A percentile compares a stretch with the other conserved stretches of the same genome.
Conservation (phyloP, 1,139 yeast genomes). For the Geotrichum fermentans region DNA sequence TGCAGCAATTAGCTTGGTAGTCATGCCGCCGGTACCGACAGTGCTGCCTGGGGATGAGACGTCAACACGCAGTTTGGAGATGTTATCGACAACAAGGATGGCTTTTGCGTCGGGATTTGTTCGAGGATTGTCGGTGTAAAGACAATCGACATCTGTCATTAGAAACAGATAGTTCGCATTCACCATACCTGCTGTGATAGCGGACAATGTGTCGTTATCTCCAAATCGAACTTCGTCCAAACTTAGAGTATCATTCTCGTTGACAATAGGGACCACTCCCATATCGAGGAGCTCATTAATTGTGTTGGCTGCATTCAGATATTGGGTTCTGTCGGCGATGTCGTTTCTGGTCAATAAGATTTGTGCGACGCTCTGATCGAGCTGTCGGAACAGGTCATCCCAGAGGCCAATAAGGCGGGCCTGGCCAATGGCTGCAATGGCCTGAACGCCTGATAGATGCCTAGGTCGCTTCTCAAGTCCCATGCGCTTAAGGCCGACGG, state of each 20-base stretch:
- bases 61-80: conserved; percentile 66
- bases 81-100: conserved; percentile 68
- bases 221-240: conserved; percentile 91
- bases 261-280: conserved; percentile 93
- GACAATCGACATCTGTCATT: conserved; percentile 91
- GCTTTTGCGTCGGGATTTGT: conserved; percentile 79
- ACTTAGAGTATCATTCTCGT: conserved; percentile 91
- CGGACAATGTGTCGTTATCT: conserved; percentile 91
- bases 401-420: conserved; percentile 84
- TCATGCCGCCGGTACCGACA: conserved; percentile 99
- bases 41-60: conserved; percentile 72
- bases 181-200: conserved; percentile 92
- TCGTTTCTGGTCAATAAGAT: conserved; percentile 87
- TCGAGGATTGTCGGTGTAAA: conserved; percentile 89
- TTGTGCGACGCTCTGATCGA: conserved; percentile 85
- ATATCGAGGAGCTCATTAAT: conserved; percentile 69
- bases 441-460: conserved; percentile 75
- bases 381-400: conserved; percentile 79
- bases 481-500: conserved; percentile 82
- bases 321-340: conserved; percentile 86
- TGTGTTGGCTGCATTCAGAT: conserved; percentile 88
- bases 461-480: conserved; percentile 65
- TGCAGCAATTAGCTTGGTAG: conserved; percentile 92
- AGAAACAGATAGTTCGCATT: conserved; percentile 88
- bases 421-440: conserved; percentile 93